Percentiles rank a stretch among this genome's conserved stretches.
These are phyloP conservation scores for Stagonosporopsis vannaccii DNA, from an alignment of 2,329 filamentous ascomycete species.

Conservation along the genomic window DNA sequence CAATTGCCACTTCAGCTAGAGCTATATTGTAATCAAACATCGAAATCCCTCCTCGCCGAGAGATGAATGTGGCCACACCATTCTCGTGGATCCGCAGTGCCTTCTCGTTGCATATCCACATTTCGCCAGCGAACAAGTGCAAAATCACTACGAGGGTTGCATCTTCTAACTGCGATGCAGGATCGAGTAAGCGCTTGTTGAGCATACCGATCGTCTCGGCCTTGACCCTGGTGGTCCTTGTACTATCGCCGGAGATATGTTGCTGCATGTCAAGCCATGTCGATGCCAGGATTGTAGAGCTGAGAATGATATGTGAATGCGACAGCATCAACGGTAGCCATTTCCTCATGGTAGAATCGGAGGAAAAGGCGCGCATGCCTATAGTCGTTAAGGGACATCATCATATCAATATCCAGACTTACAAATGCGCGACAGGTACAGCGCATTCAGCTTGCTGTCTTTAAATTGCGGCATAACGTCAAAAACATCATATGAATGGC, in stretches of 20 bases:
- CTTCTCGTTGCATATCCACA: slow-evolving; percentile 42
- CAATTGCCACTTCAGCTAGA: slow-evolving; percentile 30
- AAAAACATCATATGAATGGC: slow-evolving; percentile 5
- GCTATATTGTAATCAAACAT: slow-evolving; percentile 20
- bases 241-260: slow-evolving; percentile 33
- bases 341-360: slow-evolving; percentile 29
- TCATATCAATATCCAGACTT: not conserved
- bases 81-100: slow-evolving; percentile 32
- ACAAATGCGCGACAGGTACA: slow-evolving; percentile 9
- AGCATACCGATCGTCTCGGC: slow-evolving; percentile 37
- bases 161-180: slow-evolving; percentile 25
- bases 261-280: slow-evolving; percentile 42
- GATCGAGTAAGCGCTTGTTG: slow-evolving; percentile 29
- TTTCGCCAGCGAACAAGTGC: slow-evolving; percentile 41
- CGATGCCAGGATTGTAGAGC: slow-evolving; percentile 31
- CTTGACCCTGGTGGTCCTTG: slow-evolving; percentile 36
- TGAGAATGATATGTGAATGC: slow-evolving; percentile 38
- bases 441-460: not conserved
- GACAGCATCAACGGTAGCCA: slow-evolving; percentile 39
- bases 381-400: not conserved
- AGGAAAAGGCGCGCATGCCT: slow-evolving; percentile 35
- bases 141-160: slow-evolving; percentile 40
- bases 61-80: slow-evolving; percentile 36
- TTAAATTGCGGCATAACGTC: slow-evolving; percentile 1
- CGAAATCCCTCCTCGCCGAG: slow-evolving; percentile 32